Evolutionary conservation across 1,284 basidiomycete species (phyloP), one percentile per base, ranked within the genome.

Genomic region (Fomes fomentarius): DNA sequence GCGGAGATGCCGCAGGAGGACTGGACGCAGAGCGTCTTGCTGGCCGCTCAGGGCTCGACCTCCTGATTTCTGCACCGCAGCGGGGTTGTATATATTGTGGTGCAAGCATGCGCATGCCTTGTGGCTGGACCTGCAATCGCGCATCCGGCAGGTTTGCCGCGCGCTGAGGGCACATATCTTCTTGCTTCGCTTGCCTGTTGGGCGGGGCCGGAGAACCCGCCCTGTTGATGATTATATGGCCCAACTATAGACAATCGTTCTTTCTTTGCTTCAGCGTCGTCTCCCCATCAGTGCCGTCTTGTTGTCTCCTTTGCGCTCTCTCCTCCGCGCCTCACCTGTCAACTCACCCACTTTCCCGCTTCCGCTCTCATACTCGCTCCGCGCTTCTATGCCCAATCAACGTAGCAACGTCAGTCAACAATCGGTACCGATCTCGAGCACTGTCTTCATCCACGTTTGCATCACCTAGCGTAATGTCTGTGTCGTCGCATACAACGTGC

Each of bases 21-120:
- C 63, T 87, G 84, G 84, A 82, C 81, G 47, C 72, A 74, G 63
- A 83, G 79, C 61, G 84, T 87, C 35, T 66, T 87, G 48, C 63
- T 79, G 61, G 82, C 80, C 37, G 82, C 82, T 34, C 78, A 22
- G 51, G 57, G 12, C 33, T 39, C 28, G 44, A 46, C 37, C 31
- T 52, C 56, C 28, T 52, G 45, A 48, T 28, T 14, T 31, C 17
- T 9, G 22, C 39, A 11, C 17, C 42, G 22, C 48, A 42, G 46
- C 45, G 34, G 49, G 41, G 37, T 34, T 47, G 50, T 52, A 50
- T 38, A 42, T 50, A 50, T 48, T 10, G 9, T 19, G 26, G 33
- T 30, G 28, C 10, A 22, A 28, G 14, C 43, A 53, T 45, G n/a
- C 12, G 19, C 47, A 38, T 53, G 33, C 38, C 37, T 56, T 56